Conservation (phyloP, 78 protist genomes). For the Andalucia godoyi region DNA sequence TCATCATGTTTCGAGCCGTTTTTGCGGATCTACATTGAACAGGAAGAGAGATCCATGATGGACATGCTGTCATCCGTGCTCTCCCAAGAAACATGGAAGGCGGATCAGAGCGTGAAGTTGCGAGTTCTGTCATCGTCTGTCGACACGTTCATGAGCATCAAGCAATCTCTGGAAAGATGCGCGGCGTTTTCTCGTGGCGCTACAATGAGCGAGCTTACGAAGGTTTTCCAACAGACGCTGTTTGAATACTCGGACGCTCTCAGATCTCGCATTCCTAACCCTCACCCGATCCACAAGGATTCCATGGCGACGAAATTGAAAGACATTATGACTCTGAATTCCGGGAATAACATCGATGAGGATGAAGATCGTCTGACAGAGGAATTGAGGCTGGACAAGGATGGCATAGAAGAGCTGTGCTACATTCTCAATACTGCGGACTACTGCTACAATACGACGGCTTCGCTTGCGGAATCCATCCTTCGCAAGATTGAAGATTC, state of each 20-base stretch:
- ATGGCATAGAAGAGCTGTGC: background rate
- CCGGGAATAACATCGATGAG: too few relatives aligned
- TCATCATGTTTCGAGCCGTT: constrained; percentile 44
- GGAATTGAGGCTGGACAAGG: background rate
- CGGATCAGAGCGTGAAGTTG: background rate
- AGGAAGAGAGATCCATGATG: background rate
- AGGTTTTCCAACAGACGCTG: too few relatives aligned
- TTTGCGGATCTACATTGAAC: constrained; percentile 38
- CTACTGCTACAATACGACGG: background rate
- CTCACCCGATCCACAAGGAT: background rate
- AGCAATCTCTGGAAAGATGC: background rate
- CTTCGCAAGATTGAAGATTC: background rate
- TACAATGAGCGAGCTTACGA: background rate
- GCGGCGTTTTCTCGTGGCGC: background rate
- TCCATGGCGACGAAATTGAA: too few relatives aligned
- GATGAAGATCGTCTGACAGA: too few relatives aligned
- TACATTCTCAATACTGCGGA: background rate
- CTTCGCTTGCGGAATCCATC: background rate
- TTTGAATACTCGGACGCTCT: background rate
- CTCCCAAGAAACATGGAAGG: background rate
- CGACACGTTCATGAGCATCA: background rate
- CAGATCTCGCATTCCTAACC: background rate
- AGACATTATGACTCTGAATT: background rate
- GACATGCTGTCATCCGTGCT: background rate
- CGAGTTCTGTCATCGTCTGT: background rate